phyloP scores from a whole-genome alignment of 225 moss, liverwort and hornwort species.

The Marchantia paleacea region DNA sequence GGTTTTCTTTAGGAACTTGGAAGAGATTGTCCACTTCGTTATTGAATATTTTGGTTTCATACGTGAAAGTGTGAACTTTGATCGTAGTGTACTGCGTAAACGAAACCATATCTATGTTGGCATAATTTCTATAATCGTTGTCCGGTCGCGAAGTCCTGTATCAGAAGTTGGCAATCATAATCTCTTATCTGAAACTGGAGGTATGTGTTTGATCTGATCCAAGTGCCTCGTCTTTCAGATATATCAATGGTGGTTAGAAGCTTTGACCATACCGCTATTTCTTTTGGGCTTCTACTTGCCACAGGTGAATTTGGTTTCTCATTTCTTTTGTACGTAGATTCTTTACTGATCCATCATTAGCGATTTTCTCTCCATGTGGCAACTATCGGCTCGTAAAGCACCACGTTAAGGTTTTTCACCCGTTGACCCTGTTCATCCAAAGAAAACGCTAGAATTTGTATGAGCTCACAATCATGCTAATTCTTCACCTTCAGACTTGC shows the following conservation, averaged over 20 bases:
- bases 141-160: not conserved
- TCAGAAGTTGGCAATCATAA: not conserved
- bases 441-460: not conserved
- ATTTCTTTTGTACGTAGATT: not conserved
- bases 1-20: not conserved
- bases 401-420: not conserved
- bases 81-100: not conserved
- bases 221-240: constrained; percentile 50
- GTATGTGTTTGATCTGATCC: not conserved
- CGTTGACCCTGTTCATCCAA: not conserved
- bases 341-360: not conserved
- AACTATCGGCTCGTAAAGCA: not conserved
- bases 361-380: not conserved
- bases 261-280: constrained; percentile 83
- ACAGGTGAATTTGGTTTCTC: constrained; percentile 52
- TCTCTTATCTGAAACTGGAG: not conserved
- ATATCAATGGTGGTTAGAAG: constrained; percentile 99
- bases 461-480: not conserved
- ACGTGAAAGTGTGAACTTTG: not conserved
- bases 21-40: not conserved
- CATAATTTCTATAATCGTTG: not conserved
- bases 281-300: constrained; percentile 93
- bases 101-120: not conserved
- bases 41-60: not conserved
- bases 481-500: not conserved